Evolutionary conservation across 1,284 basidiomycete species (phyloP), one percentile per base, ranked within the genome.

Genomic region (Cryptococcus sp.): DNA sequence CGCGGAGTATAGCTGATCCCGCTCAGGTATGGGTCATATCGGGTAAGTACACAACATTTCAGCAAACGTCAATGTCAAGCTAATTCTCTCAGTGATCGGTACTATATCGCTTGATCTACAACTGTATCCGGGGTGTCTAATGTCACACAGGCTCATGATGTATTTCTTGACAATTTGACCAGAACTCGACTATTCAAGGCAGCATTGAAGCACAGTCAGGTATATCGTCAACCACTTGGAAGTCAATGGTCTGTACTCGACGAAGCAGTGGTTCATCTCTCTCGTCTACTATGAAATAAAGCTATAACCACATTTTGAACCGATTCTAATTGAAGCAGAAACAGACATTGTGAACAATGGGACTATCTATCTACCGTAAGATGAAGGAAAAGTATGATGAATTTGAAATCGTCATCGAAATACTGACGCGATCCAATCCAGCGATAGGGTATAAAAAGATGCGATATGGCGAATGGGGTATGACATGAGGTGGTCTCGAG

Each of bases 21-120:
- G 5, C 10, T 10, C 44, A 68, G 66, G 67, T 31, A 73, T 75
- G 70, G 73, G 73, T 10, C 73, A 75, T 60, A 72, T 75, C 42
- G 73, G 73, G 66, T 65, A 23, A 44, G 66, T 58, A 13, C 38
- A 30, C 10, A 15, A 7, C 23, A 30, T 34, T 23, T 1, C 23
- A 30, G 7, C 7, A 30, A 8, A 8, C 0, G 33, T 11, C 38
- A 8, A 10, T 42, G 6, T 30, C 37, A 34, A 36, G 13, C 33
- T 53, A 5, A 46, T 23, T 36, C 6, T 32, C 30, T 30, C 54
- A 65, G 63, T 31, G 67, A 71, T 60, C 62, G 68, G 47, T 71
- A 71, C 44, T 71, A 71, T 51, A 63, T 57, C 8, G 48, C 50
- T 45, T 67, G 33, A 53, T 35, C n/a, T 4, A 23, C 10, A 5